phyloP scores from a whole-genome alignment of 2,329 filamentous ascomycete genomes.

The Trichoderma sp. region DNA sequence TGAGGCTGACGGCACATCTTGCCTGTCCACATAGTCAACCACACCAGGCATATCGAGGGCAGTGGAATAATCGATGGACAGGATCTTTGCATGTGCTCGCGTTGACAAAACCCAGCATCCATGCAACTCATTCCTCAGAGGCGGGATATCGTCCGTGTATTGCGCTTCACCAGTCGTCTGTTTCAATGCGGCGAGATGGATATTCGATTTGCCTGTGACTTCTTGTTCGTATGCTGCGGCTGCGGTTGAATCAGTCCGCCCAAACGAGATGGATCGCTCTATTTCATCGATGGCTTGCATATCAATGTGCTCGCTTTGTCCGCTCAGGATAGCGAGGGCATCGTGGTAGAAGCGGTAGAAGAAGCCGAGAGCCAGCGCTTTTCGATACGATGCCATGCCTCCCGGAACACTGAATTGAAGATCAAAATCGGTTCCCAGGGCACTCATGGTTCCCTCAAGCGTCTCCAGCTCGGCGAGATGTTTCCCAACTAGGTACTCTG shows the following conservation, averaged over 20 bases:
- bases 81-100: constrained; percentile 82
- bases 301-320: constrained; percentile 55
- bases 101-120: constrained; percentile 86
- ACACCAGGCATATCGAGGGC: constrained; percentile 87
- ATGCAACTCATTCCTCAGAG: constrained; percentile 83
- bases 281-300: constrained; percentile 79
- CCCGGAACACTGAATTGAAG: constrained; percentile 88
- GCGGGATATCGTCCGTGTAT: constrained; percentile 93
- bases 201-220: constrained; percentile 80
- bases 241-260: constrained; percentile 74
- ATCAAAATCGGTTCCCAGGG: constrained; percentile 86
- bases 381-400: constrained; percentile 96
- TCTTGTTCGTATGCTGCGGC: constrained; percentile 78
- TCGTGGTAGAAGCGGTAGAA: constrained; percentile 98
- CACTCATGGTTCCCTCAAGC: constrained; percentile 85
- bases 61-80: constrained; percentile 71
- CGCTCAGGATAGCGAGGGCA: constrained; percentile 65
- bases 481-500: constrained; percentile 73
- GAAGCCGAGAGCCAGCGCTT: constrained; percentile 86
- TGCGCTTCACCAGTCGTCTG: constrained; percentile 93
- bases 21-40: constrained; percentile 78
- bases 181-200: constrained; percentile 88
- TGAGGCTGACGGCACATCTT: constrained; percentile 73
- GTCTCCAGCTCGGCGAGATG: constrained; percentile 78
- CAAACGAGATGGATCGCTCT: constrained; percentile 78